Evolutionary conservation across 495 filamentous ascomycete species (phyloP), one percentile per base, ranked within the genome.

Genomic region (Clohesyomyces aquaticus): DNA sequence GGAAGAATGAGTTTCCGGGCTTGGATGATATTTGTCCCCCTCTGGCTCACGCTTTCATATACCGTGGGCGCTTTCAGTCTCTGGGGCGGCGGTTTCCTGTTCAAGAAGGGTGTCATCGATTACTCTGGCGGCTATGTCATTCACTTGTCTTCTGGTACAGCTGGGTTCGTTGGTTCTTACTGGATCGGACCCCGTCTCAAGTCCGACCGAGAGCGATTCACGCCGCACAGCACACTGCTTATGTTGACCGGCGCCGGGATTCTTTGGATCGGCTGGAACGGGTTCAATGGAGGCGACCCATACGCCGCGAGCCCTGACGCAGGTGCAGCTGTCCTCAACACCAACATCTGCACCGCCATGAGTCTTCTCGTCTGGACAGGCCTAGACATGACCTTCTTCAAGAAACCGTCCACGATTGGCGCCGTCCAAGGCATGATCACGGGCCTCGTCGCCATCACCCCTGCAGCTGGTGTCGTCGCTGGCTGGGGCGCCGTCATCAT

Each of bases 71-170:
- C 77, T 1, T 81, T 77, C 62, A 81, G 79, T 48, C 61, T 85
- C 47, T 85, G 82, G 82, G 82, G 82, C 35, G 82, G 82, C 23
- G 82, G 82, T 12, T 85, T 83, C 63, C 75, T 85, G 9, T 77
- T 72, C 66, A 60, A 79, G 43, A 63, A 77, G 49, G 82, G 82
- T 41, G 79, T 83, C 50, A 75, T 85, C 53, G 82, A 85, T 61
- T 85, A 85, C 71, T 85, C 82, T 6, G 82, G 82, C 47, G 82
- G 82, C 48, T 85, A 85, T 62, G 82, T 85, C 55, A 85, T 85
- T 67, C 82, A 85, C 67, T 65, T 85, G 4, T 80, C 77, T 32
- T 82, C 82, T 29, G 82, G 82, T 2, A 85, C 82, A 6, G 82
- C 82, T 1, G 82, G 80, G 6, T 83, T 83, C 59, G 75, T 81